Percentiles rank a stretch among this genome's conserved stretches.
phyloP scores from a whole-genome alignment of 108 stramenopile species.

The Mayamaea pseudoterrestris region DNA sequence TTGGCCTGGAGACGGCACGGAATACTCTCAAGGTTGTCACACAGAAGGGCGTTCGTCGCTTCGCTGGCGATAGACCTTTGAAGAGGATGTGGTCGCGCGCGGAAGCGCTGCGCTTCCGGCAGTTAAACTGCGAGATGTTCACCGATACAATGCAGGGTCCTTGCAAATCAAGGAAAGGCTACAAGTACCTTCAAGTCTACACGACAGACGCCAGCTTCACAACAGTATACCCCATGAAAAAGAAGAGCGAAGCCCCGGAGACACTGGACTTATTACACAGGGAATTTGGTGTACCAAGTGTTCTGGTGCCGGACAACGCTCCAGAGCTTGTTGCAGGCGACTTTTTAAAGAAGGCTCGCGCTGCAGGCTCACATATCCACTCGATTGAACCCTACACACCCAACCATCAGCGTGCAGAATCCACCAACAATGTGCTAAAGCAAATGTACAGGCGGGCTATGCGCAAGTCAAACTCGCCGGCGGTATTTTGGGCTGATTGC shows the following conservation, averaged over 20 bases:
- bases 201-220: background rate
- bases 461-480: slow-evolving; percentile 1
- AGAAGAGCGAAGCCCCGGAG: slow-evolving; percentile 14
- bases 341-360: slow-evolving; percentile 10
- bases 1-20: slow-evolving; percentile 14
- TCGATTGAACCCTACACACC: slow-evolving; percentile 16
- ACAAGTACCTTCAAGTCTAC: slow-evolving; percentile 2
- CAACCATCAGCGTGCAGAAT: slow-evolving; percentile 19
- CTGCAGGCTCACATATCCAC: background rate
- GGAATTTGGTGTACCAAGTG: slow-evolving; percentile 15
- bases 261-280: slow-evolving; percentile 14
- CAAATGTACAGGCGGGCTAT: slow-evolving; percentile 7
- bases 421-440: slow-evolving; percentile 15
- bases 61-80: too few species aligned
- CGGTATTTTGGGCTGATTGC: slow-evolving; percentile 13
- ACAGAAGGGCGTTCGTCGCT: slow-evolving; percentile 19
- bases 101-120: slow-evolving; percentile 10
- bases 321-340: slow-evolving; percentile 13
- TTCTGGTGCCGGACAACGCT: slow-evolving; percentile 18
- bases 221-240: slow-evolving; percentile 3
- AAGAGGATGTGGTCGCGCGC: too few species aligned
- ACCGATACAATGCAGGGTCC: slow-evolving; percentile 8
- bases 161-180: background rate
- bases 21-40: slow-evolving; percentile 12
- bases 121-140: slow-evolving; percentile 5